Evolutionary conservation across 495 filamentous ascomycete species (phyloP), one percentile per base, ranked within the genome.

Genomic region (Penicillium flavigenum): DNA sequence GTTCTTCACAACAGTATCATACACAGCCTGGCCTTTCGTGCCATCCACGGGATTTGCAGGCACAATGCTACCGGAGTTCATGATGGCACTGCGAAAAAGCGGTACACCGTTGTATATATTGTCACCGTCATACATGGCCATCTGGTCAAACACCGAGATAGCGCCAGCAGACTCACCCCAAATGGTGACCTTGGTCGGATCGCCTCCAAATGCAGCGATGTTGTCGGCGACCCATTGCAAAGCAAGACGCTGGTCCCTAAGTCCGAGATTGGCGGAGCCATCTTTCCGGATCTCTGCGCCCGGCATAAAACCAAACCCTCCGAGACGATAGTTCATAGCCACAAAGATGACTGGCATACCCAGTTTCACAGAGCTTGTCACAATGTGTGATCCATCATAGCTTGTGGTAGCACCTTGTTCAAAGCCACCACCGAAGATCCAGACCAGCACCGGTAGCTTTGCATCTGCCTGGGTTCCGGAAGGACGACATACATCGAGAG

Each of bases 241-340:
- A 27, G 75, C 81, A 1, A 74, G 68, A 1, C 74, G 68, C 66
- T 84, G 82, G 51, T 86, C 83, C 5, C 80, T 72, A 9, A 86
- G 63, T 19, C 75, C 76, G 14, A 81, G 65, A 39, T 81, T 84
- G 22, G 86, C 64, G 0, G 86, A 76, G 9, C 86, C 88, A 58
- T 89, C 87, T 22, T 75, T 73, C 5, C 84, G 76, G 36, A 90
- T 77, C 70, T 90, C 87, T 53, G 81, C 80, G 11, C 86, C 83
- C 0, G 88, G 86, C 11, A 92, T 68, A 60, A 91, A 91, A 0
- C 89, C 89, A 65, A 84, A 88, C 0, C 86, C 76, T 0, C 88
- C 88, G 11, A 91, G 82, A 4, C 89, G 85, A 63, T 91, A 91
- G 68, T 89, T 92, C 69, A 92, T 85, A 45, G 83, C 85, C 4